These are phyloP conservation scores for Exophiala xenobiotica DNA, from an alignment of 2,329 filamentous ascomycete species.

Conservation along the genomic window DNA sequence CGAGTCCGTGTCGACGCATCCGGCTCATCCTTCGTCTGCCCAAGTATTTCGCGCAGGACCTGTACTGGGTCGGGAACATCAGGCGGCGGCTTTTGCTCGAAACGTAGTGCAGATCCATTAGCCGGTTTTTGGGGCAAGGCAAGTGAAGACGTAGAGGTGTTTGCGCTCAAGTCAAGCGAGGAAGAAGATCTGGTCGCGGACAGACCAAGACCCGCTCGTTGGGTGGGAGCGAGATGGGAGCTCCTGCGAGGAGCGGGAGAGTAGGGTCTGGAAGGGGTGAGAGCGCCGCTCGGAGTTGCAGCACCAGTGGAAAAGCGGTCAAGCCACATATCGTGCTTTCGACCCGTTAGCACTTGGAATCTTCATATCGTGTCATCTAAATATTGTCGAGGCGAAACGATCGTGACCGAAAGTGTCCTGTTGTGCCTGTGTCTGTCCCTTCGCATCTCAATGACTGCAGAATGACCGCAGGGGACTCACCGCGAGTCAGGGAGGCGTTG, in stretches of 20 bases:
- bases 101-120: conserved; percentile 68
- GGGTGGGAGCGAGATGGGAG: conserved; percentile 65
- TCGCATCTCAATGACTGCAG: no score
- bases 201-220: conserved; percentile 66
- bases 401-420: no score
- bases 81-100: conserved; percentile 52
- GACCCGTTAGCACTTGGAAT: no score
- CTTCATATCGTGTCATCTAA: no score
- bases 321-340: conserved; percentile 68
- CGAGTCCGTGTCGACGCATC: conserved; percentile 21
- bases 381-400: no score
- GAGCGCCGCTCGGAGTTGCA: conserved; percentile 62
- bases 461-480: no score
- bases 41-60: conserved; percentile 62
- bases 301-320: conserved; percentile 73
- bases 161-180: conserved; percentile 68
- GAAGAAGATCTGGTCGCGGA: conserved; percentile 68
- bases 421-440: no score
- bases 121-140: conserved; percentile 62
- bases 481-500: not conserved
- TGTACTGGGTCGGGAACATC: conserved; percentile 68
- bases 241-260: conserved; percentile 70
- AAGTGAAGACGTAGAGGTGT: conserved; percentile 74
- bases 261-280: conserved; percentile 65
- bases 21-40: conserved; percentile 18